Evolutionary conservation across 2,329 filamentous ascomycete genomes (phyloP).

Genomic region (Paraphaeosphaeria minitans): DNA sequence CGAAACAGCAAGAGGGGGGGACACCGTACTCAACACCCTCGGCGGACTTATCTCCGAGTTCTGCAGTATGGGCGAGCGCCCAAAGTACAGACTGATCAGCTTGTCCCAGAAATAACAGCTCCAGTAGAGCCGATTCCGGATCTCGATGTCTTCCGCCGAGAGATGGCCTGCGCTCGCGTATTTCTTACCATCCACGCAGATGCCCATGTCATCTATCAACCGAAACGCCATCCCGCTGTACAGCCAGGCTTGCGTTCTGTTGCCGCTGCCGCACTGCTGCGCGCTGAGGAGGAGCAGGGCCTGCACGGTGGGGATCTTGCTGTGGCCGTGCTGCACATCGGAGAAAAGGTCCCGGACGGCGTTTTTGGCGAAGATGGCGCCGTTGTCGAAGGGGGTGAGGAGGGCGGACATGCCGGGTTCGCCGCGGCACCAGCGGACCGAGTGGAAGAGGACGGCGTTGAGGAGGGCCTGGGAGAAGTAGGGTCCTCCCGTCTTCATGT

Average conservation of each 20-base stretch:
- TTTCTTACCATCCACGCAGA: conserved; percentile 17
- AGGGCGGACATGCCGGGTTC: conserved; percentile 17
- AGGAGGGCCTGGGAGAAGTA: conserved; percentile 18
- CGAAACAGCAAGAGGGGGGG: neutral
- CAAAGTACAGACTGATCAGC: conserved; percentile 19
- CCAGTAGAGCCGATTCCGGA: conserved; percentile 20
- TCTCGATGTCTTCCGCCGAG: conserved; percentile 19
- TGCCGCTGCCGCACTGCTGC: conserved; percentile 17
- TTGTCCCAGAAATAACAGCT: conserved; percentile 24
- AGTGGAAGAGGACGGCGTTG: conserved; percentile 19
- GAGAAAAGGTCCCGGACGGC: conserved; percentile 13
- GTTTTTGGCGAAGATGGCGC: conserved; percentile 11
- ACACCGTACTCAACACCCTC: conserved; percentile 11
- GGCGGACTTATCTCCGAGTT: conserved; percentile 17
- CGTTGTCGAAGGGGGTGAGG: conserved; percentile 14
- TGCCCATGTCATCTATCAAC: conserved; percentile 20
- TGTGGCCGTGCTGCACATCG: conserved; percentile 14
- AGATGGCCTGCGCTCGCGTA: conserved; percentile 15
- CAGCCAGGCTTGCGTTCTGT: conserved; percentile 19
- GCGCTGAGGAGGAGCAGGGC: conserved; percentile 17
- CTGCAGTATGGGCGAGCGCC: conserved; percentile 16
- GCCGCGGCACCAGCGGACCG: conserved; percentile 17
- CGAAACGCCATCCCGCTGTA: conserved; percentile 22
- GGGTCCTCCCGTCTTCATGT: conserved; percentile 18
- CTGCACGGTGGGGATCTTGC: conserved; percentile 18